Evolutionary conservation across 1,284 basidiomycete species (phyloP), one percentile per base, ranked within the genome.

Genomic region (Cronartium quercuum): DNA sequence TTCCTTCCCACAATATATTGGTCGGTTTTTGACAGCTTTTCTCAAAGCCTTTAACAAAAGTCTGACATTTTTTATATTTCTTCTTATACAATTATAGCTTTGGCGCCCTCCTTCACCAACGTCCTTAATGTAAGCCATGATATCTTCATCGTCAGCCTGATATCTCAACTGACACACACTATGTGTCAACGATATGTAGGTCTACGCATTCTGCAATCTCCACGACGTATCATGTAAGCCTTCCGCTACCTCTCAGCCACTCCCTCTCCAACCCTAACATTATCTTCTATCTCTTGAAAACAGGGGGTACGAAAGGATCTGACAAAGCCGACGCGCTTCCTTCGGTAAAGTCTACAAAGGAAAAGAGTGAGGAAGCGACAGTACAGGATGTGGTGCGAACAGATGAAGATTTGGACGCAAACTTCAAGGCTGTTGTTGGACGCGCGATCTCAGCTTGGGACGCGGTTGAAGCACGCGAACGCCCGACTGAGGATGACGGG

Each of bases 251-350:
- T 61, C 4, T 13, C 6, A 12, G n/a, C 18, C 29, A 13, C 29
- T 6, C n/a, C 21, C 15, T 21, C 47, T 18, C 29, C 51, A 21
- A 1, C 10, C 24, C 37, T 61, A 9, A 61, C 60, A 10, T 61
- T 15, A 64, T 64, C 5, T 42, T 1, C 40, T 37, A 3, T 5
- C 9, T 10, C 7, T 21, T n/a, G n/a, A n/a, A n/a, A n/a, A n/a
- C 41, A 74, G 70, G 92, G 93, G 92, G 93, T 83, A 96, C 93
- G 10, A 95, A 95, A 83, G 94, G 94, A 66, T 92, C 91, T 75
- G 95, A 98, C 84, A 94, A 95, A 82, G 93, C 89, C 0, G 94
- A 97, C 79, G 90, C 90, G 0, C 84, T 98, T n/a, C 95, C 94
- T 0, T 91, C 92, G 0, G 88, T 96, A 62, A 91, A 88, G 13